Percentiles rank a stretch among this genome's conserved stretches.
These are phyloP conservation scores for Strigomonas culicis DNA, from an alignment of 208 protist species.

Conservation along the genomic window DNA sequence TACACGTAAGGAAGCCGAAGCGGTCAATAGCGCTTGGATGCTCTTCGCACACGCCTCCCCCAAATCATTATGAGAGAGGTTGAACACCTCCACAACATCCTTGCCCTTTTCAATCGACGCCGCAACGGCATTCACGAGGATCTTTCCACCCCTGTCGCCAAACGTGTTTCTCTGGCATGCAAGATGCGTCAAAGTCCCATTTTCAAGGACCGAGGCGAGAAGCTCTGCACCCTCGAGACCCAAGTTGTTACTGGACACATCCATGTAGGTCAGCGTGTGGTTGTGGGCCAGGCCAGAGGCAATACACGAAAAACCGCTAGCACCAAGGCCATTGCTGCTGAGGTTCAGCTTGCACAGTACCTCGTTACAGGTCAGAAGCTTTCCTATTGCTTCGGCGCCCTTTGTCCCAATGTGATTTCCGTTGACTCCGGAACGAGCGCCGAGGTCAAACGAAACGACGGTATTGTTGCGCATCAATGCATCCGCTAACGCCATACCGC, in stretches of 20 bases:
- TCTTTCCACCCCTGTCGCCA: slow-evolving; percentile 59
- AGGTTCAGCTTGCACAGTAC: slow-evolving; percentile 86
- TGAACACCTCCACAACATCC: slow-evolving; percentile 56
- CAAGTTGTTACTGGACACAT: slow-evolving; percentile 88
- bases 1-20: slow-evolving; percentile 34
- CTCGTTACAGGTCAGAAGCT: slow-evolving; percentile 71
- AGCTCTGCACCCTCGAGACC: slow-evolving; percentile 58
- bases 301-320: slow-evolving; percentile 62
- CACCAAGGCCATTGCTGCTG: slow-evolving; percentile 86
- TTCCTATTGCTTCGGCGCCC: slow-evolving; percentile 76
- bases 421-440: slow-evolving; percentile 80
- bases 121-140: slow-evolving; percentile 54
- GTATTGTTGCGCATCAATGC: slow-evolving; percentile 87
- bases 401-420: slow-evolving; percentile 88
- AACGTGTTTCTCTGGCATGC: slow-evolving; percentile 71
- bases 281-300: slow-evolving; percentile 62
- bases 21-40: slow-evolving; percentile 41
- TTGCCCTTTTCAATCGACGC: slow-evolving; percentile 48
- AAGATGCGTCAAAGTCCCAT: slow-evolving; percentile 46
- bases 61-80: slow-evolving; percentile 72
- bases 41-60: slow-evolving; percentile 43
- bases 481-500: slow-evolving; percentile 67
- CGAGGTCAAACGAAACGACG: slow-evolving; percentile 89
- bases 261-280: slow-evolving; percentile 69
- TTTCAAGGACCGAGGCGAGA: slow-evolving; percentile 58